phyloP scores from a whole-genome alignment of 2,329 filamentous ascomycete species.

The Aspergillus sergii region DNA sequence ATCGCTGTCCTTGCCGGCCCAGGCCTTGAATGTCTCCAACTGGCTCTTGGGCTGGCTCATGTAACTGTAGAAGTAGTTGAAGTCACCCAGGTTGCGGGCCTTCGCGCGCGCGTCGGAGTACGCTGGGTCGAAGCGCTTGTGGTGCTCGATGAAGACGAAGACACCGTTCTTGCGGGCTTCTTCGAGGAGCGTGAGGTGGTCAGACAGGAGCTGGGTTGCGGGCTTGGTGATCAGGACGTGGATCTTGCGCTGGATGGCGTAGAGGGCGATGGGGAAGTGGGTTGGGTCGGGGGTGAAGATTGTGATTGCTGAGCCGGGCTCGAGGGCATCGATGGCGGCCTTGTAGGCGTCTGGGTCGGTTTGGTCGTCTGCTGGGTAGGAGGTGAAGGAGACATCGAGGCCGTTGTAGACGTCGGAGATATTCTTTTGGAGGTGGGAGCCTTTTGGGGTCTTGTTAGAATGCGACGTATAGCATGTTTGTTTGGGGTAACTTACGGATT shows the following conservation, averaged over 20 bases:
- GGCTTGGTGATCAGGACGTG: conserved; percentile 95
- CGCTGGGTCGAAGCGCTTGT: conserved; percentile 93
- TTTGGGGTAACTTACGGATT: conserved; percentile 66
- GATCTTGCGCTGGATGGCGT: conserved; percentile 83
- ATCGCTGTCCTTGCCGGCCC: conserved; percentile 88
- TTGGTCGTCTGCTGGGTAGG: conserved; percentile 74
- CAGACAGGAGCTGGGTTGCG: conserved; percentile 78
- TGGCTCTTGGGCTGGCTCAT: conserved; percentile 93
- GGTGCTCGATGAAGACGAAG: conserved; percentile 92
- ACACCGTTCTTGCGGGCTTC: conserved; percentile 74
- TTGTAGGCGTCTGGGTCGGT: conserved; percentile 83
- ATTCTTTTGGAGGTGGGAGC: conserved; percentile 82
- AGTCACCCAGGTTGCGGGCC: conserved; percentile 78
- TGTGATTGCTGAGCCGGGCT: conserved; percentile 83
- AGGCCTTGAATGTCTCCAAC: conserved; percentile 91
- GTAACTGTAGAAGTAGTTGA: conserved; percentile 98
- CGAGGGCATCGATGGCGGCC: conserved; percentile 79
- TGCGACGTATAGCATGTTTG: neutral
- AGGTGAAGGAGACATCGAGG: conserved; percentile 82
- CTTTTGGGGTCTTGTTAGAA: conserved; percentile 45
- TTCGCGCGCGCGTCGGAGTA: conserved; percentile 85
- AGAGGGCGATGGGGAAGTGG: conserved; percentile 88
- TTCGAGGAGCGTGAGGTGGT: conserved; percentile 76
- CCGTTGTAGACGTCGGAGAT: conserved; percentile 86
- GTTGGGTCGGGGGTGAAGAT: conserved; percentile 96